Conservation (phyloP, 345 rosid species). For the Turritis glabra region DNA sequence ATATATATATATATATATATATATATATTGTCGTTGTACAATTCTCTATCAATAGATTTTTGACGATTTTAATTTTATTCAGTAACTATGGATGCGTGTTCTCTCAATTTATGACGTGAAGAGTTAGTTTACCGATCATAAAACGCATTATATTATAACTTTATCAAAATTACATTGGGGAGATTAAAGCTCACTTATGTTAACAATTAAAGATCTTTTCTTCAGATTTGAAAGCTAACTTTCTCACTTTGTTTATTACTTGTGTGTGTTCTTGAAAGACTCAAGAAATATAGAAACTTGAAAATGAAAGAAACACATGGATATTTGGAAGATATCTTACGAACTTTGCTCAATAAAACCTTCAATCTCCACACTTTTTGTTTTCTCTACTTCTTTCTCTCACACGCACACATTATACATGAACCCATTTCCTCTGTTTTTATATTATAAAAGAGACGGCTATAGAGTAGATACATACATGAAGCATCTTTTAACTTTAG, state of each 20-base stretch:
- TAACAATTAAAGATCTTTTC: too few species aligned
- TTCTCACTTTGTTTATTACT: neutral
- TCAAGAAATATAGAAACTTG: neutral
- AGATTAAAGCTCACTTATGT: neutral
- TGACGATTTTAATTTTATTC: neutral
- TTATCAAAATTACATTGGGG: neutral
- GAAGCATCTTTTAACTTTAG: too few species aligned
- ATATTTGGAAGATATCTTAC: too few species aligned
- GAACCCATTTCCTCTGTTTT: neutral
- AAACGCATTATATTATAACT: neutral
- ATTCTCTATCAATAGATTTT: slow-evolving; percentile 3
- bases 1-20: too few species aligned
- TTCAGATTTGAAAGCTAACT: neutral
- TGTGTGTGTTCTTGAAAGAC: neutral
- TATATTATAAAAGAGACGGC: neutral
- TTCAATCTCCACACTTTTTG: too few species aligned
- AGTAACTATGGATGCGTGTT: neutral
- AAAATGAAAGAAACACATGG: neutral
- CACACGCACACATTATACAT: neutral
- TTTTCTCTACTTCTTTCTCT: neutral
- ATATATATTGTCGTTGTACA: slow-evolving; percentile 3
- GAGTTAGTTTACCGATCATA: neutral
- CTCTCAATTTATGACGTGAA: neutral
- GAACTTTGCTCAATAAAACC: too few species aligned
- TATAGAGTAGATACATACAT: too few species aligned